Conservation (phyloP, 352 stramenopile genomes). For the Phytophthora sp. region DNA sequence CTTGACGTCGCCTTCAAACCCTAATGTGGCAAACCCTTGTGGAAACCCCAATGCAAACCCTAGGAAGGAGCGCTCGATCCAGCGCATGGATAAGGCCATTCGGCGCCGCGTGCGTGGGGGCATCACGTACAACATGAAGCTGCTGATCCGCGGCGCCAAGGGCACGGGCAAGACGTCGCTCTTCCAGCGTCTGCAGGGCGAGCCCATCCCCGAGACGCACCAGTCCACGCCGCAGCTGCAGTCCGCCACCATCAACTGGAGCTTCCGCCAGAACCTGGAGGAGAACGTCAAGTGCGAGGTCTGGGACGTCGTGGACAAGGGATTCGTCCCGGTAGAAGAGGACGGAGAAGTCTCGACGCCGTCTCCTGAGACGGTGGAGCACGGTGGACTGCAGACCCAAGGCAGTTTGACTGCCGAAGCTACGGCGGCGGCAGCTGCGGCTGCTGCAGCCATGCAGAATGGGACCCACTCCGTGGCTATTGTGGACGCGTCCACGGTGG, state of each 20-base stretch:
- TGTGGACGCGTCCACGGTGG: constrained; percentile 85
- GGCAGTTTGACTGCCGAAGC: constrained; percentile 25
- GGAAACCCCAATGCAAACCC: constrained; percentile 16
- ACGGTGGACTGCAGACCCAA: constrained; percentile 27
- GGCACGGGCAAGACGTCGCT: constrained; percentile 92
- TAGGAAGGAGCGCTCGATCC: constrained; percentile 66
- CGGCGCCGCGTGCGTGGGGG: constrained; percentile 76
- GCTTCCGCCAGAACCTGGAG: constrained; percentile 62
- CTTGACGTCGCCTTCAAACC: constrained; percentile 5
- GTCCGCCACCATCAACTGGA: constrained; percentile 90
- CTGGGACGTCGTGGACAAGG: constrained; percentile 91
- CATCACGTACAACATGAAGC: constrained; percentile 94
- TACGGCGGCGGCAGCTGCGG: constrained; percentile 22
- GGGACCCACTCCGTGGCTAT: constrained; percentile 66
- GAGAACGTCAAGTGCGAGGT: constrained; percentile 92
- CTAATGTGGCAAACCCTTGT: too few species aligned
- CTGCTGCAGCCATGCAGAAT: constrained; percentile 23
- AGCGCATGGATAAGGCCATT: constrained; percentile 86
- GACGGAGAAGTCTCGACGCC: background rate
- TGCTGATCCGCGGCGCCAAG: constrained; percentile 82
- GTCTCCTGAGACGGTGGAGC: background rate
- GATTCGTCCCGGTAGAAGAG: constrained; percentile 40
- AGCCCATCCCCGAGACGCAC: constrained; percentile 75
- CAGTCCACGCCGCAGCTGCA: constrained; percentile 86
- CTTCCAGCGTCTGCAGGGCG: constrained; percentile 83